Evolutionary conservation across 306 rosid species (phyloP), one percentile per base, ranked within the genome.

Genomic region (Carpinus fangiana): DNA sequence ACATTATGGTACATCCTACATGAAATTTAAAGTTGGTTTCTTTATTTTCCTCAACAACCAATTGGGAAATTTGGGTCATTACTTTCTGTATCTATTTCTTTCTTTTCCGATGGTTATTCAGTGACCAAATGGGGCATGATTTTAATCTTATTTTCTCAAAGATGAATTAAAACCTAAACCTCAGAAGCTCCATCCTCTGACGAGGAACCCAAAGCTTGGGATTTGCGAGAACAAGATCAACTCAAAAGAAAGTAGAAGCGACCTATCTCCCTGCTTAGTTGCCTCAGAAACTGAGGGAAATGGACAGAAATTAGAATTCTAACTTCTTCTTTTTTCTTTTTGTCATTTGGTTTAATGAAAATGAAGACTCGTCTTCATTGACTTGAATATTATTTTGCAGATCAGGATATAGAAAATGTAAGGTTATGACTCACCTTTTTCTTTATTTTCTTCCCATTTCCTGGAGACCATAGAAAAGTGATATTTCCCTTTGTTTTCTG

Each of bases 401-500:
- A 5, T 64, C 23, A 18, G 9, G 5, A 18, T 54, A 54, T 7
- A 54, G 60, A 7, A 54, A 18, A 54, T 18, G 8, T 54, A 18
- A 6, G 20, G 60, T 18, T 54, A 18, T 51, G 41, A 31, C 50
- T 82, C 62, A 14, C 43, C 17, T 36, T 48, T 17, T 53, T 51
- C 56, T 79, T 73, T 47, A 34, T 21, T 11, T n/a, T 7, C 46
- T 81, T 26, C 23, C 5, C 38, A 16, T 38, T 6, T 55, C 20
- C 18, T 55, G 20, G 20, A 60, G 8, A 46, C 54, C 26, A 18
- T 65, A 28, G 28, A 57, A 43, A 14, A 79, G 47, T 46, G 60
- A 60, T 43, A 10, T 64, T 55, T 61, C 66, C 34, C 47, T 41
- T 59, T 56, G 65, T 78, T 13, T 66, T 3, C 23, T 72, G 47